Conservation (phyloP, 805 yeast genomes). For the Wickerhamomyces silvicola region DNA sequence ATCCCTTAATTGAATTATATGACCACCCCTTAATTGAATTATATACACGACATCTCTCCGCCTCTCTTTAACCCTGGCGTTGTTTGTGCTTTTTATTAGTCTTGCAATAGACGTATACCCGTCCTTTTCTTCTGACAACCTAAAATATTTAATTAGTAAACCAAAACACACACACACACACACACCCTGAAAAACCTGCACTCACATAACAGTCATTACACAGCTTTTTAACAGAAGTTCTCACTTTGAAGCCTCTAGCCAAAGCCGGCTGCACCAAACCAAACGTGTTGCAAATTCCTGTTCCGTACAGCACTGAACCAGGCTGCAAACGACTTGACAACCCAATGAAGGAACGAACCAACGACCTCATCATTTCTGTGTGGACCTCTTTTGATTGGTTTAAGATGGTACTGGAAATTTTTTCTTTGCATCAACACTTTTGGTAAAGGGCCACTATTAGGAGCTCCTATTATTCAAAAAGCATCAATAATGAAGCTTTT, state of each 20-base stretch:
- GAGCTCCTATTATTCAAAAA: too few relatives aligned
- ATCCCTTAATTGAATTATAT: too few relatives aligned
- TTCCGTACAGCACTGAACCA: constrained; percentile 11
- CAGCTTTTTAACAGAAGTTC: constrained; percentile 88
- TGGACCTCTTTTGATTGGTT: not conserved
- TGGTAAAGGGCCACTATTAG: too few relatives aligned
- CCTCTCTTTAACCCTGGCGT: constrained; percentile 60
- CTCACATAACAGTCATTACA: constrained; percentile 77
- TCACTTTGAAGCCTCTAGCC: constrained; percentile 78
- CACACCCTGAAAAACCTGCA: constrained; percentile 2
- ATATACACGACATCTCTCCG: not conserved
- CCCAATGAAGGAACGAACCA: constrained; percentile 14
- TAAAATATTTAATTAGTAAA: constrained; percentile 15
- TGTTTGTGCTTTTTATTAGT: constrained; percentile 91
- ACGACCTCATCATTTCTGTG: not conserved
- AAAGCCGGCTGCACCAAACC: constrained; percentile 24
- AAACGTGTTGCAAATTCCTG: constrained; percentile 8
- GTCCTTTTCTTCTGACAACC: constrained; percentile 91
- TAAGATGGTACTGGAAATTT: not conserved
- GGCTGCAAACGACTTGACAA: constrained; percentile 15
- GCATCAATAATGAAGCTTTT: too few relatives aligned
- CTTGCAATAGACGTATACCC: constrained; percentile 90
- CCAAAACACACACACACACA: too few relatives aligned
- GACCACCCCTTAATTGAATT: too few relatives aligned
- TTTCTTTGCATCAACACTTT: constrained; percentile 1